Conservation (phyloP, 2,329 filamentous ascomycete species). For the Didymella pomorum region DNA sequence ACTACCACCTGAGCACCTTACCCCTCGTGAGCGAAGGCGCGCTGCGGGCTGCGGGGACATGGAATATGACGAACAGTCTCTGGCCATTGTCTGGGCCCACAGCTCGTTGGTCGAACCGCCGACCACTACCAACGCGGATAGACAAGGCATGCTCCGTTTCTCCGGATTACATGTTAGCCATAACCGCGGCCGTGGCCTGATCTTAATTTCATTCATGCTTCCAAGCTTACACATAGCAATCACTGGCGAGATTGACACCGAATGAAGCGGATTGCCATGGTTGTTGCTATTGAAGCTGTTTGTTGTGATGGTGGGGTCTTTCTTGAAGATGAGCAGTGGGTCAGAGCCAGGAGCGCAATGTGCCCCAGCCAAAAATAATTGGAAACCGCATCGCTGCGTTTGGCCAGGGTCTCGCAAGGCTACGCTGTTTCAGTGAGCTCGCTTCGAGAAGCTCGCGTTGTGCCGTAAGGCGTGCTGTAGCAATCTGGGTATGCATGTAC, state of each 20-base stretch:
- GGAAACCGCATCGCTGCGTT: constrained; percentile 2
- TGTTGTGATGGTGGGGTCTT: constrained; percentile 1
- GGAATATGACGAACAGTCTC: constrained; percentile 43
- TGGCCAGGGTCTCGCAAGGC: constrained; percentile 9
- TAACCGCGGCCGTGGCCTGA: constrained; percentile 29
- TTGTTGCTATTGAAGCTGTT: not conserved
- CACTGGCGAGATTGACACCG: too few species aligned
- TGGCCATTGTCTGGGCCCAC: constrained; percentile 44
- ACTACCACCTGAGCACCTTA: constrained; percentile 7
- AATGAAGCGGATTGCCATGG: too few species aligned
- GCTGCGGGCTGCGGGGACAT: constrained; percentile 40
- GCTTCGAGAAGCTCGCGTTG: constrained; percentile 11
- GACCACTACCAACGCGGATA: constrained; percentile 31
- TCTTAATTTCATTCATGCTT: not conserved
- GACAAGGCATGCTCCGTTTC: constrained; percentile 33
- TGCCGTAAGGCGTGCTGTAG: constrained; percentile 1
- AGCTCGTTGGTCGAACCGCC: constrained; percentile 23
- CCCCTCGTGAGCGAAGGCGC: constrained; percentile 35
- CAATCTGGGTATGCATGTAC: not conserved
- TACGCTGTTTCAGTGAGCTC: constrained; percentile 7
- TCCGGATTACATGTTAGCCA: constrained; percentile 34
- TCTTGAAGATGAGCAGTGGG: constrained; percentile 10
- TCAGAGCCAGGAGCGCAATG: constrained; percentile 1
- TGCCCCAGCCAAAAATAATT: constrained; percentile 5
- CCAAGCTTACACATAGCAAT: too few species aligned